Base-by-base conservation (phyloP, 805 yeast genomes). In the Starmerella bombi region DNA sequence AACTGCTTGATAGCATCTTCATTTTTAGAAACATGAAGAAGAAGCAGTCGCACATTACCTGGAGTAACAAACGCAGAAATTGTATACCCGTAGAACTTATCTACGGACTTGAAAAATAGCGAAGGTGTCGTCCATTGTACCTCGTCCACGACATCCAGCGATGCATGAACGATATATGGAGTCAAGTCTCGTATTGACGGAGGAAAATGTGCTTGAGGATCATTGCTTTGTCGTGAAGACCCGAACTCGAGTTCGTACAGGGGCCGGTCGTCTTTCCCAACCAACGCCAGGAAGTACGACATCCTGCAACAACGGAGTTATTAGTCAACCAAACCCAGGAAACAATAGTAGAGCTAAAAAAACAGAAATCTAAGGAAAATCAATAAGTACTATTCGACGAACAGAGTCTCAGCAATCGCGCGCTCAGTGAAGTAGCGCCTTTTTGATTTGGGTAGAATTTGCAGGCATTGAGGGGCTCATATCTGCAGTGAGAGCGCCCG, bases 71-170 rank as follows among this genome's bases (percentile, higher is more conserved):
- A 91, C 3, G 88, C 93, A 41, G 84, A 80, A n/a, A 88, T 73
- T 36, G 69, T 64, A 49, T 76, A 74, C 4, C 91, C 93, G 58
- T 86, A 83, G 59, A 84, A 88, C 28, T 77, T 75, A 60, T 91
- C 98, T 16, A 88, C 72, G 34, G 72, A 72, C 34, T 88, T 86
- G 46, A 85, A 62, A 54, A 80, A 78, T 47, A 80, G 66, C 33
- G 70, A 66, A 47, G 67, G 73, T 8, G 72, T 66, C 36, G 73
- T 71, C 88, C 94, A 85, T 56, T 85, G 96, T 2, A 75, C 61
- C 52, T 86, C 94, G 48, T 91, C 95, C 0, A 91, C 75, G n/a
- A 91, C 68, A 58, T 91, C 98, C 28, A 91, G 61, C 2, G 97
- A 75, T 1, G 95, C 73, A 55, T 91, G 93, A 27, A 86, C 71